Percentiles rank a stretch among this genome's conserved stretches.
Conservation (phyloP, 495 filamentous ascomycete species). For the Glarea lozoyensis region DNA sequence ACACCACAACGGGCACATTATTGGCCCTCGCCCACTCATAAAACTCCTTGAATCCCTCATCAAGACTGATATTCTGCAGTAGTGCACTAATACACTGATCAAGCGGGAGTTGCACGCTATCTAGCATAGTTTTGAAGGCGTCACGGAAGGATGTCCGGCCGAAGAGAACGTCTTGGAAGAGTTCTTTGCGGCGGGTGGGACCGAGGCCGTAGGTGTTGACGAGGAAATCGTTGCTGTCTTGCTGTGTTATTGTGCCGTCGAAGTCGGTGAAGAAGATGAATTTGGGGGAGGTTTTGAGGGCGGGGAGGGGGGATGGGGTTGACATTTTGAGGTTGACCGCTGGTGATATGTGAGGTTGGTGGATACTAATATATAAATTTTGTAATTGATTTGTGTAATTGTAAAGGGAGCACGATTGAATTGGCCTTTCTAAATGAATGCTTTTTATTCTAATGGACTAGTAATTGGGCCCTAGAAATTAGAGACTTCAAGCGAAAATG, state of each 20-base stretch:
- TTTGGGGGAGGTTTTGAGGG: constrained; percentile 58
- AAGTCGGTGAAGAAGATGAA: constrained; percentile 97
- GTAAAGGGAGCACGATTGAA: no score
- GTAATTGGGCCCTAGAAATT: no score
- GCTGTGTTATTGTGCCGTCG: constrained; percentile 83
- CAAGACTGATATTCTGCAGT: constrained; percentile 71
- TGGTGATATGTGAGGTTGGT: no score
- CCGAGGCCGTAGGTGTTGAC: constrained; percentile 87
- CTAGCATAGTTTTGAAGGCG: constrained; percentile 78
- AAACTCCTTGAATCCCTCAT: constrained; percentile 75
- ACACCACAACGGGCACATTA: constrained; percentile 80
- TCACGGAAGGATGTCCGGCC: constrained; percentile 66
- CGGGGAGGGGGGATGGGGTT: constrained; percentile 26
- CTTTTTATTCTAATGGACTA: no score
- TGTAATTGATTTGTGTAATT: no score
- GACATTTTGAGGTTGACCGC: no score
- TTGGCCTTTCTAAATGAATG: no score
- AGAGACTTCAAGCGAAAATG: no score
- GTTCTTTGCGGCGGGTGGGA: constrained; percentile 45
- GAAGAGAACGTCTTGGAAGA: constrained; percentile 61
- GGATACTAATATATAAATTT: no score
- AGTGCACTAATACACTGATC: constrained; percentile 65
- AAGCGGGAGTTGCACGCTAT: constrained; percentile 67
- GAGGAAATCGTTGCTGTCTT: constrained; percentile 89
- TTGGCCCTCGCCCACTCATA: constrained; percentile 67